A percentile compares a stretch with the other conserved stretches of the same genome.
These are phyloP conservation scores for Talaromyces sp. DNA, from an alignment of 2,329 filamentous ascomycete genomes.

Conservation along the genomic window DNA sequence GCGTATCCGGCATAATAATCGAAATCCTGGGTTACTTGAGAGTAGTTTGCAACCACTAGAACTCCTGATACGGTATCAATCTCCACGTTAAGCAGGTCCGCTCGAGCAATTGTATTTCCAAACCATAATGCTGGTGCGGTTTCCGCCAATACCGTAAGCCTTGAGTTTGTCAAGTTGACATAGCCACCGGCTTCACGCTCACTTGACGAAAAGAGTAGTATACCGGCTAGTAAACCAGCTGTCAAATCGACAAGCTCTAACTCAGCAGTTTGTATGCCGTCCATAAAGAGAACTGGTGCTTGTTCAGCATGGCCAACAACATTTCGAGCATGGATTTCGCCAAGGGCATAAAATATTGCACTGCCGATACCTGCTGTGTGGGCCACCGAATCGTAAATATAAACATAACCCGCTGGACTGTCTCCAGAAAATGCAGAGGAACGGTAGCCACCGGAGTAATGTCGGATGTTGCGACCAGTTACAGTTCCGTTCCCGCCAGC, in stretches of 20 bases:
- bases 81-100: not conserved
- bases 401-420: conserved; percentile 22
- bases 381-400: conserved; percentile 23
- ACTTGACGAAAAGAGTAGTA: conserved; percentile 12
- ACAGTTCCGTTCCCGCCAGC: conserved; percentile 28
- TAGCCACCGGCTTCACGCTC: conserved; percentile 16
- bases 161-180: conserved; percentile 19
- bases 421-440: conserved; percentile 30
- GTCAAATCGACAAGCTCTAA: not conserved
- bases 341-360: conserved; percentile 28
- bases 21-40: conserved; percentile 30
- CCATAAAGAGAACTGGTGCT: not conserved
- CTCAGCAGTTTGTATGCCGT: not conserved
- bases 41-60: conserved; percentile 19
- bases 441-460: conserved; percentile 26
- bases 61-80: conserved; percentile 17
- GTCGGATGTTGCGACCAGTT: conserved; percentile 17
- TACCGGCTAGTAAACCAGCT: not conserved
- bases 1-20: conserved; percentile 26
- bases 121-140: conserved; percentile 27
- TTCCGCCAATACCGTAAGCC: conserved; percentile 16
- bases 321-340: conserved; percentile 21
- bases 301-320: conserved; percentile 18
- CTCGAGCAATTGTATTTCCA: conserved; percentile 23
- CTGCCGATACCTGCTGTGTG: conserved; percentile 26